These are phyloP conservation scores for Phytophthora pistaciae DNA, from an alignment of 352 stramenopile genomes.

Conservation along the genomic window DNA sequence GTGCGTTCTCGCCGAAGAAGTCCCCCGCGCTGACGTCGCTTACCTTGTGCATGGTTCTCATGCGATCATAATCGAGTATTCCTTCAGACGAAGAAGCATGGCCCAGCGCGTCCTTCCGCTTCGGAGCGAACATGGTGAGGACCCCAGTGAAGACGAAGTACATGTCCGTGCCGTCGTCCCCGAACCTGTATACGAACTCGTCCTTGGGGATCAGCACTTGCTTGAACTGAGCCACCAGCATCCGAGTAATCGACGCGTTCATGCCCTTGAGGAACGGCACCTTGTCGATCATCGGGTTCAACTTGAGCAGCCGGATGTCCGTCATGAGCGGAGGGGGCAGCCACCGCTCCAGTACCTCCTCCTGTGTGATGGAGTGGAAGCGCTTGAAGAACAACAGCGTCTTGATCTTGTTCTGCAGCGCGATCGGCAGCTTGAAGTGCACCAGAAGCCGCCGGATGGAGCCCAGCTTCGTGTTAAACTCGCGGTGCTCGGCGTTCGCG, in stretches of 20 bases:
- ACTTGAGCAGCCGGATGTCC: slow-evolving; percentile 53
- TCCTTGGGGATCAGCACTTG: slow-evolving; percentile 50
- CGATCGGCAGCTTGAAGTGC: slow-evolving; percentile 52
- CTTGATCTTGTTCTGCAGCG: slow-evolving; percentile 55
- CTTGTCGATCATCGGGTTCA: slow-evolving; percentile 60
- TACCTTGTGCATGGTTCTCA: slow-evolving; percentile 34
- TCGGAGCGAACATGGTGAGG: slow-evolving; percentile 30
- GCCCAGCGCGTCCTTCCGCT: neutral
- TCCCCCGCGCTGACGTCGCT: slow-evolving; percentile 47
- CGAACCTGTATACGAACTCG: slow-evolving; percentile 48
- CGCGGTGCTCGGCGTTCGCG: slow-evolving; percentile 47
- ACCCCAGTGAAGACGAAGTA: slow-evolving; percentile 62
- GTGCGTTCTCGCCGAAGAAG: slow-evolving; percentile 62
- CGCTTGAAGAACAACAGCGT: slow-evolving; percentile 68
- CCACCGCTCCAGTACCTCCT: slow-evolving; percentile 51
- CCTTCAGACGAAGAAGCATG: neutral
- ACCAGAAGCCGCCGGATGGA: slow-evolving; percentile 52
- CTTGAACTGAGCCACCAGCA: slow-evolving; percentile 54
- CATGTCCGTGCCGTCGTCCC: slow-evolving; percentile 58
- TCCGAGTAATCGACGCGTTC: slow-evolving; percentile 47
- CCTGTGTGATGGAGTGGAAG: slow-evolving; percentile 63
- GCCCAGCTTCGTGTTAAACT: slow-evolving; percentile 59
- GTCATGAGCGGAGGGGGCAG: slow-evolving; percentile 57
- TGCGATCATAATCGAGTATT: neutral
- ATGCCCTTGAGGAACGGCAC: slow-evolving; percentile 51